phyloP scores from a whole-genome alignment of 2,329 filamentous ascomycete genomes.

The Diplocarpon mali region DNA sequence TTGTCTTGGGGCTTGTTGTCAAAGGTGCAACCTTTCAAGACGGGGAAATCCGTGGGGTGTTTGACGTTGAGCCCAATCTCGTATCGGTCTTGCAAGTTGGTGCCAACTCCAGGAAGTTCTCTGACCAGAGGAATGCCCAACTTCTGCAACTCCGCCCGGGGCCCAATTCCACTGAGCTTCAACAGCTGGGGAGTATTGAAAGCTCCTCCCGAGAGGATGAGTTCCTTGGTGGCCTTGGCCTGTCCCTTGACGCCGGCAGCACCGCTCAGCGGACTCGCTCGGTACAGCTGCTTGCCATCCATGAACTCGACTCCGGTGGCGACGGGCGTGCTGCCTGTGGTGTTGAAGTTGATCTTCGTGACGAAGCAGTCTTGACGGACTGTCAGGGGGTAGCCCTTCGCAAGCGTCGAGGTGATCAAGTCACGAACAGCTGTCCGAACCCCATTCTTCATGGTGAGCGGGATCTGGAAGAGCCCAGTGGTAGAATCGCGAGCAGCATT shows the following conservation, averaged over 20 bases:
- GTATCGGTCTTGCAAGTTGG: slow-evolving; percentile 45
- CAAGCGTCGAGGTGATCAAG: slow-evolving; percentile 4
- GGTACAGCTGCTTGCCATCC: slow-evolving; percentile 32
- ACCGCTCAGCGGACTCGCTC: slow-evolving; percentile 27
- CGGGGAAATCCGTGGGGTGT: slow-evolving; percentile 29
- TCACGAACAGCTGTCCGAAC: slow-evolving; percentile 2
- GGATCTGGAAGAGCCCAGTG: slow-evolving; percentile 6
- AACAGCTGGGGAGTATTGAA: slow-evolving; percentile 37
- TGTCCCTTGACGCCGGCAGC: slow-evolving; percentile 25
- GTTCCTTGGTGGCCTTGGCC: slow-evolving; percentile 28
- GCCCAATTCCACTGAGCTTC: slow-evolving; percentile 36
- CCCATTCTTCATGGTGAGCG: slow-evolving; percentile 3
- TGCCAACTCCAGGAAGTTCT: slow-evolving; percentile 53
- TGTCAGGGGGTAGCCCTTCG: slow-evolving; percentile 12
- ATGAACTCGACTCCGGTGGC: slow-evolving; percentile 34
- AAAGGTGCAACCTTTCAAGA: slow-evolving; percentile 28
- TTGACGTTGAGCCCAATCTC: slow-evolving; percentile 37
- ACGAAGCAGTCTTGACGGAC: slow-evolving; percentile 25
- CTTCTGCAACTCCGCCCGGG: slow-evolving; percentile 28
- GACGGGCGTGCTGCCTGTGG: slow-evolving; percentile 23
- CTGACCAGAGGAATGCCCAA: slow-evolving; percentile 40
- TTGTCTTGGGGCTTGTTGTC: slow-evolving; percentile 28
- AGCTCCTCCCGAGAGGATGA: slow-evolving; percentile 37
- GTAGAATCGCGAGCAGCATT: slow-evolving; percentile 5
- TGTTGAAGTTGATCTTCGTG: slow-evolving; percentile 32